Percentiles rank a stretch among this genome's conserved stretches.
phyloP scores from a whole-genome alignment of 2,329 filamentous ascomycete species.

The Xylariaceae sp. region DNA sequence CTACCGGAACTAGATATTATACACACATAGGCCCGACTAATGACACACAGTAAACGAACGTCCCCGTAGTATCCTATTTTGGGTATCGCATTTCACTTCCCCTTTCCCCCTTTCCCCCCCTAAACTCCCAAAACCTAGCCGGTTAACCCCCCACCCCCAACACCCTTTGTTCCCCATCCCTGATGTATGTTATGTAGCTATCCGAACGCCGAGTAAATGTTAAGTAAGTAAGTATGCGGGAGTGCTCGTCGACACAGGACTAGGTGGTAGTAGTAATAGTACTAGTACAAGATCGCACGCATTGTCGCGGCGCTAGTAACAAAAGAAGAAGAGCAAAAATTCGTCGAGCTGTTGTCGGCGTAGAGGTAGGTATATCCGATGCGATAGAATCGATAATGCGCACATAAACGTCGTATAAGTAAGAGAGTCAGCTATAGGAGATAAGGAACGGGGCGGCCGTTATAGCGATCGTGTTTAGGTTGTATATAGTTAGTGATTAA shows the following conservation, averaged over 20 bases:
- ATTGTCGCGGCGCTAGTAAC: not conserved
- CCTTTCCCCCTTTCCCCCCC: not conserved
- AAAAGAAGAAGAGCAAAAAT: not conserved
- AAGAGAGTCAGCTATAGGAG: not conserved
- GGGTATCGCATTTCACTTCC: not conserved
- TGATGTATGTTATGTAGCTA: not conserved
- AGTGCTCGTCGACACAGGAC: too few relatives aligned
- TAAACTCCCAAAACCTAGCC: not conserved
- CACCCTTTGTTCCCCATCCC: too few relatives aligned
- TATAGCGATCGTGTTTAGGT: constrained; percentile 1
- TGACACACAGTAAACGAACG: not conserved
- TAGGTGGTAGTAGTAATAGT: not conserved
- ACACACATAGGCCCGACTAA: not conserved
- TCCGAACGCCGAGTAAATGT: not conserved
- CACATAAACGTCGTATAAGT: not conserved
- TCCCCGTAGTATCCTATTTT: not conserved
- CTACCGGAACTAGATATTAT: not conserved
- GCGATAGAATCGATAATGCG: constrained; percentile 7
- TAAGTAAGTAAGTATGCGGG: not conserved
- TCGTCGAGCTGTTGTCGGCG: constrained; percentile 4
- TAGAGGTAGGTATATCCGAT: constrained; percentile 10
- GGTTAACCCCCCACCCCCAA: not conserved
- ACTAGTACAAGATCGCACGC: constrained; percentile 6
- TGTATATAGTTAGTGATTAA: not conserved
- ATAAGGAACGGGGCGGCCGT: not conserved